Percentiles rank a stretch among this genome's conserved stretches.
Evolutionary conservation across 495 filamentous ascomycete genomes (phyloP).

Genomic region (Aspergillus cavernicola): DNA sequence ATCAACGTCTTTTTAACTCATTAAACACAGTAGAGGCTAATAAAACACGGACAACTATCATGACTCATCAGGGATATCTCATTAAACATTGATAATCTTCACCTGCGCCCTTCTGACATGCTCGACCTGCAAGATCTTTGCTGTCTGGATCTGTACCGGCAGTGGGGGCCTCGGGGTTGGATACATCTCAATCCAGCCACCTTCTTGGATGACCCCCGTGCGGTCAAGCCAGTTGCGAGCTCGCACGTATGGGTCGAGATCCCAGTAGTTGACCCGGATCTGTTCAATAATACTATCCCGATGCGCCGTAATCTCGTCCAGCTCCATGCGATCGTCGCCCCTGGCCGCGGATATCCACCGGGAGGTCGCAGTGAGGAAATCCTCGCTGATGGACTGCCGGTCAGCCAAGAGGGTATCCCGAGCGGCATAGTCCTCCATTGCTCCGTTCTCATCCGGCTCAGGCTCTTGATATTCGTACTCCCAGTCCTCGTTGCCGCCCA

Average conservation of each 20-base stretch:
- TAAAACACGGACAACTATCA: not conserved
- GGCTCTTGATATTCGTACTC: conserved; percentile 77
- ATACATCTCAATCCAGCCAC: conserved; percentile 2
- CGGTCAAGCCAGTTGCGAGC: conserved; percentile 7
- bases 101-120: conserved; percentile 2
- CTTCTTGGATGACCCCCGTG: conserved; percentile 7
- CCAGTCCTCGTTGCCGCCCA: conserved; percentile 82
- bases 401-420: conserved; percentile 52
- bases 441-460: conserved; percentile 60
- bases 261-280: conserved; percentile 7
- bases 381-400: conserved; percentile 54
- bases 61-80: not conserved
- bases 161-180: not conserved
- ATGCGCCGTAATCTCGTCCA: not conserved
- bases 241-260: conserved; percentile 8
- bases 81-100: conserved; percentile 11
- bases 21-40: not conserved
- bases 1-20: no score
- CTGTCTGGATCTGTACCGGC: conserved; percentile 4
- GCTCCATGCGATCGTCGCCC: not conserved
- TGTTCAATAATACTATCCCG: not conserved
- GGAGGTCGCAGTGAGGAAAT: conserved; percentile 64
- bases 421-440: conserved; percentile 58
- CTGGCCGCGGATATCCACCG: conserved; percentile 51
- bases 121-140: conserved; percentile 10